Base-by-base conservation (phyloP, 192 early-diverging fungal species). In the Phycomyces nitens region DNA sequence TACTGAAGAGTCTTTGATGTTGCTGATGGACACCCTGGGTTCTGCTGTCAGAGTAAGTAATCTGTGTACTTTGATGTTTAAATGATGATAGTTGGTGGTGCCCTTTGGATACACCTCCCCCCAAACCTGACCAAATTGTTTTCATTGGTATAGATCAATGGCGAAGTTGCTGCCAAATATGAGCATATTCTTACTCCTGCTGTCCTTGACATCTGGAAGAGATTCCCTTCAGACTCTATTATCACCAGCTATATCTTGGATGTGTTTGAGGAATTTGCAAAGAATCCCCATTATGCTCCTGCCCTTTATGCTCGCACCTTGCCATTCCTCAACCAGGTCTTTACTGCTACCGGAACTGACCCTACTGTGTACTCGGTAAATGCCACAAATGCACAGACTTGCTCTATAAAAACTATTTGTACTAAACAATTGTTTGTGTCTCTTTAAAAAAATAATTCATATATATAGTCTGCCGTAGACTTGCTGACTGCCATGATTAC, bases 191-290 rank as follows among this genome's bases (percentile, higher is more conserved):
- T 97, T 29, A 84, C 86, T 56, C 86, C 88, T 7, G 74, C 91
- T 29, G 73, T 92, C 0, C 66, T 96, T 62, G 81, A 87, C 14
- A 82, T 90, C n/a, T 95, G 92, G 94, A 80, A 77, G 43, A 82
- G 81, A 38, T 80, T 92, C 68, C 87, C 92, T 10, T 47, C 66
- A 73, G 92, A 96, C 72, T 82, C 82, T n/a, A 66, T 92, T 53
- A 74, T 97, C 63, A 83, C 79, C 5, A 82, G 88, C 60, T 82
- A 89, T 42, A 80, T 94, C 22, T 77, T 86, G 26, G 93, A 94
- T 64, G 77, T 95, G 27, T 86, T 94, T 64, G 86, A 88, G 49
- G 79, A 81, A 6, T 70, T 97, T 77, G 87, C 92, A 1, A 65
- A 78, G 41, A 93, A 94, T 72, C 62, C 65, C 21, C 60, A 71